These are phyloP conservation scores for Calophaca sinica DNA, from an alignment of 306 rosid genomes.

Conservation along the genomic window DNA sequence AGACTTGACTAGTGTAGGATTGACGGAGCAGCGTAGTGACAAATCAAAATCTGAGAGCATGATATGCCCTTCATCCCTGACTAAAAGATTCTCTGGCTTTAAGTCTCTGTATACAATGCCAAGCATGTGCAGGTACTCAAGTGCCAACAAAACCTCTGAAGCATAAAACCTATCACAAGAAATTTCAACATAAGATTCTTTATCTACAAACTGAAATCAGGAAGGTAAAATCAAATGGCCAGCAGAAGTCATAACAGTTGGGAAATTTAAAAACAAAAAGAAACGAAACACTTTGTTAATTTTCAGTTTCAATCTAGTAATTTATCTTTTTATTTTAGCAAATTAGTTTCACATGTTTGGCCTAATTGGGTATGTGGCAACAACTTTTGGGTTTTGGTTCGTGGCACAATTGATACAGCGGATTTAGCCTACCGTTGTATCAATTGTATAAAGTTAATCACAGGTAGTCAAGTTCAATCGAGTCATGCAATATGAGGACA, in stretches of 20 bases:
- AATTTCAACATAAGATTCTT: constrained; percentile 37
- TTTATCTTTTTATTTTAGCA: too few species aligned
- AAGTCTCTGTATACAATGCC: constrained; percentile 93
- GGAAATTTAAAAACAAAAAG: not conserved
- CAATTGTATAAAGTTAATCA: not conserved
- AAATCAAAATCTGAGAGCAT: constrained; percentile 96
- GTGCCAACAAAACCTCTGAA: constrained; percentile 81
- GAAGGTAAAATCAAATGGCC: constrained; percentile 24
- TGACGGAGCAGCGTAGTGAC: constrained; percentile 86
- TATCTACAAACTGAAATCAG: not conserved
- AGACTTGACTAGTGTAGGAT: constrained; percentile 83
- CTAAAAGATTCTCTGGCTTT: constrained; percentile 89
- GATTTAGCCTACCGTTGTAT: not conserved
- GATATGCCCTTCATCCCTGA: constrained; percentile 89
- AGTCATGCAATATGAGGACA: not conserved
- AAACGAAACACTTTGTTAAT: not conserved
- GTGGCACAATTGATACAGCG: too few species aligned
- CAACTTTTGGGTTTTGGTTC: too few species aligned
- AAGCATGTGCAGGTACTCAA: constrained; percentile 95
- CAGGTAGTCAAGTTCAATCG: constrained; percentile 9
- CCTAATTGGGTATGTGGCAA: not conserved
- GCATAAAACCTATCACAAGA: constrained; percentile 75
- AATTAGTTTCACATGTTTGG: too few species aligned
- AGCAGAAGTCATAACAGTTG: not conserved
- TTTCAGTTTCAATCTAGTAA: too few species aligned